Percentiles rank a stretch among this genome's conserved stretches.
Conservation (phyloP, 371 early-diverging fungal genomes). For the Phascolomyces articulosus region DNA sequence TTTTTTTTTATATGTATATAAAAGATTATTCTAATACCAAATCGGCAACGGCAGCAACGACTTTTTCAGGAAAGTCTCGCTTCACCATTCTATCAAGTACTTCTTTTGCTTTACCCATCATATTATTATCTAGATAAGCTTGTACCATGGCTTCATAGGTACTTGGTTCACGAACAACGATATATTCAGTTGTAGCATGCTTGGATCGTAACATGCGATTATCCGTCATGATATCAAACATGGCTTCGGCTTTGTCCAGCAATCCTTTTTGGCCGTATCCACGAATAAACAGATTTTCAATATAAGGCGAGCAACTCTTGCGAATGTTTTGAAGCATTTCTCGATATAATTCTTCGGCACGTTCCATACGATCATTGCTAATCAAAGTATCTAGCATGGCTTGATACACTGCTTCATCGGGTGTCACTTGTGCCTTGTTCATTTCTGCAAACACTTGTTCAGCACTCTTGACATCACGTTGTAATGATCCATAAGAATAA, state of each 20-base stretch:
- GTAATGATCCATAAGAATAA: constrained; percentile 62
- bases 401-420: constrained; percentile 63
- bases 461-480: constrained; percentile 58
- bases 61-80: constrained; percentile 55
- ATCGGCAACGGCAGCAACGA: constrained; percentile 43
- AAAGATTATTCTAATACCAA: constrained; percentile 21
- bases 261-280: constrained; percentile 56
- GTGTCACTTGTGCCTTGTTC: constrained; percentile 35
- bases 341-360: constrained; percentile 50
- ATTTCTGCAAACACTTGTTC: constrained; percentile 55
- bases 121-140: constrained; percentile 53
- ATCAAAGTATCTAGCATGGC: constrained; percentile 63
- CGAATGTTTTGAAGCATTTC: constrained; percentile 22
- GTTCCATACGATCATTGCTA: constrained; percentile 40
- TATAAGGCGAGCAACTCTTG: constrained; percentile 58
- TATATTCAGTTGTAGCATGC: not conserved
- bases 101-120: constrained; percentile 45
- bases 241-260: constrained; percentile 45
- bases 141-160: constrained; percentile 68
- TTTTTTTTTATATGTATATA: too few species aligned
- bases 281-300: constrained; percentile 67
- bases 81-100: constrained; percentile 43
- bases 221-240: constrained; percentile 63
- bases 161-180: constrained; percentile 62
- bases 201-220: constrained; percentile 26